A percentile compares a stretch with the other conserved stretches of the same genome.
phyloP scores from a whole-genome alignment of 495 filamentous ascomycete genomes.

The Neurospora sp. region DNA sequence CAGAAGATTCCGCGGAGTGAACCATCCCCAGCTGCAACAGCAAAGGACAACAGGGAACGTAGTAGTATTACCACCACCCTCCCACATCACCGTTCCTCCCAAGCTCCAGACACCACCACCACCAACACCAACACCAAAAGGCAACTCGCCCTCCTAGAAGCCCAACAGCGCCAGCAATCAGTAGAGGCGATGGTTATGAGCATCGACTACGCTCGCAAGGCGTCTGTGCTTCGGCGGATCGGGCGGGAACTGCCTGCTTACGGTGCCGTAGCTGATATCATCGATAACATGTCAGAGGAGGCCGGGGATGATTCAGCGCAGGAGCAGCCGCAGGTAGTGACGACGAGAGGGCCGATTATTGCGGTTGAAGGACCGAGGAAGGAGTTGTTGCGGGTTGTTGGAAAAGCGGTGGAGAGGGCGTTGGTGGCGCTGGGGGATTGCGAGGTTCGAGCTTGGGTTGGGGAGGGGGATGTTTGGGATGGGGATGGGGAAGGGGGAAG shows the following conservation, averaged over 20 bases:
- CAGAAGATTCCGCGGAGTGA: background rate
- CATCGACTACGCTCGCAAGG: slow-evolving; percentile 58
- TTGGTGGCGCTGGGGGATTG: slow-evolving; percentile 50
- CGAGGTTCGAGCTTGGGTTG: slow-evolving; percentile 43
- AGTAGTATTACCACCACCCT: background rate
- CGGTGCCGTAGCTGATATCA: background rate
- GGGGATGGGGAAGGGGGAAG: slow-evolving; percentile 21
- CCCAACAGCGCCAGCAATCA: slow-evolving; percentile 12
- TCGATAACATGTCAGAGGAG: slow-evolving; percentile 5
- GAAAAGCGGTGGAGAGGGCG: slow-evolving; percentile 50
- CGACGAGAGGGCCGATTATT: slow-evolving; percentile 58
- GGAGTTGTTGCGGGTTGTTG: slow-evolving; percentile 42
- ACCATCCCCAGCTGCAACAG: background rate
- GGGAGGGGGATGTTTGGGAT: slow-evolving; percentile 7
- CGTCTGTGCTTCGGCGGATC: slow-evolving; percentile 29
- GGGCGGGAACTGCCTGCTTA: background rate
- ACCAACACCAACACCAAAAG: background rate
- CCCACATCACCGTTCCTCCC: background rate
- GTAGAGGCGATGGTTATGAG: slow-evolving; percentile 66
- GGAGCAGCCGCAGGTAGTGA: slow-evolving; percentile 29
- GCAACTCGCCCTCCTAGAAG: background rate
- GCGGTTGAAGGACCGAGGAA: slow-evolving; percentile 67
- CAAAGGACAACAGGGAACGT: background rate
- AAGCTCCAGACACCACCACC: background rate
- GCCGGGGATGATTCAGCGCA: slow-evolving; percentile 34